phyloP scores from a whole-genome alignment of 2,329 filamentous ascomycete species.

The Fusarium mundagurra region DNA sequence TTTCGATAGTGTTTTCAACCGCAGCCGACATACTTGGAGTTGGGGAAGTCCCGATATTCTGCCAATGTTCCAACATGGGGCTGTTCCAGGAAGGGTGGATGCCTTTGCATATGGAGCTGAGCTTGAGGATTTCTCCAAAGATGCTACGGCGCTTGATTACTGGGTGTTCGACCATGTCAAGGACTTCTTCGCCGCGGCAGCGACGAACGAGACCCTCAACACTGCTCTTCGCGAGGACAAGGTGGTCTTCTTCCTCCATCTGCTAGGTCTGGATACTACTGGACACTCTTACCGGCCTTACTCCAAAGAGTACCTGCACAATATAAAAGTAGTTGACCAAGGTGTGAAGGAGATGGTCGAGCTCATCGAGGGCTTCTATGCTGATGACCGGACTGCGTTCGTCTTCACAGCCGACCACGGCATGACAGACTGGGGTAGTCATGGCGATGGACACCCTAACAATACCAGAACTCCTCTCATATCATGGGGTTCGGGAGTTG shows the following conservation, averaged over 20 bases:
- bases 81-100: constrained; percentile 85
- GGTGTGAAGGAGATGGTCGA: constrained; percentile 86
- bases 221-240: constrained; percentile 81
- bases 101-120: constrained; percentile 86
- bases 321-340: constrained; percentile 92
- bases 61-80: constrained; percentile 96
- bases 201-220: constrained; percentile 78
- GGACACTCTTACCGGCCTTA: constrained; percentile 90
- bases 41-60: constrained; percentile 99
- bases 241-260: constrained; percentile 92
- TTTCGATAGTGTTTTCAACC: constrained; percentile 98
- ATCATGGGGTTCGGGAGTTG: constrained; percentile 91
- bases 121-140: constrained; percentile 87
- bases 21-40: constrained; percentile 96
- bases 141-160: constrained; percentile 82
- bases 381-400: constrained; percentile 86
- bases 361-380: constrained; percentile 86
- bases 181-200: constrained; percentile 82
- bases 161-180: constrained; percentile 98
- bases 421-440: constrained; percentile 99
- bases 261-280: constrained; percentile 90
- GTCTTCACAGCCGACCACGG: constrained; percentile 98
- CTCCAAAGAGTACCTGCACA: constrained; percentile 93
- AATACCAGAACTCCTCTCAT: constrained; percentile 96
- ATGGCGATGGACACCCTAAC: constrained; percentile 96